phyloP scores from a whole-genome alignment of 2,329 filamentous ascomycete species.

The Seiridium cupressi region DNA sequence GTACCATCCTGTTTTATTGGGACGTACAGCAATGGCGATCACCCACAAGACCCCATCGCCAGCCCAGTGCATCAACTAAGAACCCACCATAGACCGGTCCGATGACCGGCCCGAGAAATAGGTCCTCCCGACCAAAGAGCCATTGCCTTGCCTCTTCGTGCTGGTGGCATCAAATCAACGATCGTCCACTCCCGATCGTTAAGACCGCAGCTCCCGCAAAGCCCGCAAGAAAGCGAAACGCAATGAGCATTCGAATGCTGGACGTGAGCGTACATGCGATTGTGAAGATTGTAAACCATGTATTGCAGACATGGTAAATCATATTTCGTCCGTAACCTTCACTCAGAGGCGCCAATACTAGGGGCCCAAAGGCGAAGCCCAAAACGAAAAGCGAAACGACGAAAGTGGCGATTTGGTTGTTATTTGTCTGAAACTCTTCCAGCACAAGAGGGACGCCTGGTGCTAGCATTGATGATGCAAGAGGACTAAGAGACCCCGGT shows the following conservation, averaged over 20 bases:
- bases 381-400: not conserved
- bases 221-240: conserved; percentile 61
- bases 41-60: conserved; percentile 39
- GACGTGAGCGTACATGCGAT: conserved; percentile 51
- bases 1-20: too few species aligned
- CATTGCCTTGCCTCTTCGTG: conserved; percentile 46
- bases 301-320: conserved; percentile 45
- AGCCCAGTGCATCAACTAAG: conserved; percentile 30
- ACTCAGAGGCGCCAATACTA: conserved; percentile 55
- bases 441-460: not conserved
- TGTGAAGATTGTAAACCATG: conserved; percentile 34
- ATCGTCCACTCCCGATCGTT: conserved; percentile 67
- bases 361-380: conserved; percentile 38
- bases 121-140: conserved; percentile 31
- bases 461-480: not conserved
- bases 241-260: conserved; percentile 48
- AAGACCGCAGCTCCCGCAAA: conserved; percentile 60
- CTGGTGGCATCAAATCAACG: conserved; percentile 59
- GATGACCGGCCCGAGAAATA: conserved; percentile 29
- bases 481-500: not conserved
- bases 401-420: not conserved
- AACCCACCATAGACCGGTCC: conserved; percentile 34
- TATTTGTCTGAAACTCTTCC: not conserved
- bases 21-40: conserved; percentile 24
- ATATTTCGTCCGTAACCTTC: conserved; percentile 54